Conservation (phyloP, 2,329 filamentous ascomycete species). For the Talaromyces sp. region DNA sequence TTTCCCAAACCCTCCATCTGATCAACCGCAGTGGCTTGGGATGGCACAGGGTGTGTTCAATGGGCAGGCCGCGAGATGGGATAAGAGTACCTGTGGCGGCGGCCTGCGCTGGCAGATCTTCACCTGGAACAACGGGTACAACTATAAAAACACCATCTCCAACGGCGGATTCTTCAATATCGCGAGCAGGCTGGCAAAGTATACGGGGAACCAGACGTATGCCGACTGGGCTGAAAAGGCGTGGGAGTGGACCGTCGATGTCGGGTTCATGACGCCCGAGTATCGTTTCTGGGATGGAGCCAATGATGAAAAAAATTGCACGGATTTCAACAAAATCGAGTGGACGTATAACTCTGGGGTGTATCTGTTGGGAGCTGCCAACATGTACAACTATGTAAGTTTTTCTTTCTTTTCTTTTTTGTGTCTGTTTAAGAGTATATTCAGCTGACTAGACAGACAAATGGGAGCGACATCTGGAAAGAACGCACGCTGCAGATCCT, state of each 20-base stretch:
- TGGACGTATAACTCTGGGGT: slow-evolving; percentile 65
- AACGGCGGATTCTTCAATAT: slow-evolving; percentile 84
- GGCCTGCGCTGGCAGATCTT: slow-evolving; percentile 82
- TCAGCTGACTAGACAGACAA: slow-evolving; percentile 18
- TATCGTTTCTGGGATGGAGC: slow-evolving; percentile 15
- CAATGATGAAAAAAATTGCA: slow-evolving; percentile 57
- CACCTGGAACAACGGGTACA: slow-evolving; percentile 68
- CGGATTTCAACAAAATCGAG: slow-evolving; percentile 55
- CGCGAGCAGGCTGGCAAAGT: slow-evolving; percentile 66
- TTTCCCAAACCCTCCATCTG: slow-evolving; percentile 27
- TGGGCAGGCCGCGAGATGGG: slow-evolving; percentile 66
- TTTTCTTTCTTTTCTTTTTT: not conserved
- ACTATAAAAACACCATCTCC: slow-evolving; percentile 77
- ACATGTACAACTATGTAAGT: slow-evolving; percentile 62
- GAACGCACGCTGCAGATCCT: slow-evolving; percentile 12
- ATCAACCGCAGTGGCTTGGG: slow-evolving; percentile 38
- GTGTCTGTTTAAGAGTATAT: no score
- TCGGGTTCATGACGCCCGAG: slow-evolving; percentile 8
- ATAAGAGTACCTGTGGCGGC: slow-evolving; percentile 61
- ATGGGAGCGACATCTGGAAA: slow-evolving; percentile 18
- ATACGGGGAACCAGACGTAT: slow-evolving; percentile 62
- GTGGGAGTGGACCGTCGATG: slow-evolving; percentile 57
- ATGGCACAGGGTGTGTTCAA: slow-evolving; percentile 70
- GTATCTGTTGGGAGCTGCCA: slow-evolving; percentile 56
- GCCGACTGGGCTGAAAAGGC: slow-evolving; percentile 57